Conservation (phyloP, 1,284 basidiomycete species). For the Malassezia sp. region DNA sequence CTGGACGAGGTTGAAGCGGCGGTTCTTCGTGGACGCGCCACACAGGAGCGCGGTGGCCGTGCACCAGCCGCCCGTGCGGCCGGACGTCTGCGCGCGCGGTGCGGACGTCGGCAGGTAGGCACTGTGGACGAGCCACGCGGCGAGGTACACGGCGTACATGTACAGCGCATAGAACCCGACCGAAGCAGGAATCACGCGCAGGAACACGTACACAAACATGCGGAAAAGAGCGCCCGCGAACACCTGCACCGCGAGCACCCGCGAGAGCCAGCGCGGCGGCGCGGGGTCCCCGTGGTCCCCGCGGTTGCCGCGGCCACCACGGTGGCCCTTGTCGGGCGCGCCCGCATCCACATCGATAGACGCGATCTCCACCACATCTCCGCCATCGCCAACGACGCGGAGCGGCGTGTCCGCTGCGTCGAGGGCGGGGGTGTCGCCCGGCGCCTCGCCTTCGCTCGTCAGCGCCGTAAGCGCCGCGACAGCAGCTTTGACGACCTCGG, state of each 20-base stretch:
- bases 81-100: not conserved
- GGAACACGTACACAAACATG: slow-evolving; percentile 28
- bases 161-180: slow-evolving; percentile 10
- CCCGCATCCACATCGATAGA: too few relatives aligned
- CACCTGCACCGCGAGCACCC: slow-evolving; percentile 18
- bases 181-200: slow-evolving; percentile 35
- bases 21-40: slow-evolving; percentile 28
- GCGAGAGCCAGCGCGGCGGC: not conserved
- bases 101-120: slow-evolving; percentile 18
- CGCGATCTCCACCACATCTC: too few relatives aligned
- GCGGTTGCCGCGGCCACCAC: too few relatives aligned
- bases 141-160: slow-evolving; percentile 15
- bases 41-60: slow-evolving; percentile 19
- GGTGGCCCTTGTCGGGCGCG: too few relatives aligned
- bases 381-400: too few relatives aligned
- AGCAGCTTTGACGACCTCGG: too few relatives aligned
- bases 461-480: too few relatives aligned
- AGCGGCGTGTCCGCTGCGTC: too few relatives aligned
- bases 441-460: too few relatives aligned
- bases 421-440: too few relatives aligned
- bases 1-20: slow-evolving; percentile 24
- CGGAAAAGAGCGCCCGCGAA: slow-evolving; percentile 30
- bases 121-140: slow-evolving; percentile 26
- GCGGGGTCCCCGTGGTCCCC: too few relatives aligned
- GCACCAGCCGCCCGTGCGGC: not conserved